A percentile compares a stretch with the other conserved stretches of the same genome.
These are phyloP conservation scores for Ophiostoma fasciatum DNA, from an alignment of 2,329 filamentous ascomycete species.

Conservation along the genomic window DNA sequence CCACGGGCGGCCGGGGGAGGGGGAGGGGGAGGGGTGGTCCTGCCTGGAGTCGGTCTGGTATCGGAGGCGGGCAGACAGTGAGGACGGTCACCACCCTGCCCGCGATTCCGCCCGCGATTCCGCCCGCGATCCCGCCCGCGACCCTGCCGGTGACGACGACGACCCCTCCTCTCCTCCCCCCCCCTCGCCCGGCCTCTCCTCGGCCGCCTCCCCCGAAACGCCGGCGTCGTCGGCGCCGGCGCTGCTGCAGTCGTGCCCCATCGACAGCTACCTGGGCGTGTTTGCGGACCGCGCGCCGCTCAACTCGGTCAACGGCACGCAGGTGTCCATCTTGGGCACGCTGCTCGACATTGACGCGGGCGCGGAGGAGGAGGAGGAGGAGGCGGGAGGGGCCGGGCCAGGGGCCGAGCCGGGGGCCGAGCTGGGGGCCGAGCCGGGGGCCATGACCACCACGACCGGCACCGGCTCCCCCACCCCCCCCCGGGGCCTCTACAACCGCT, in stretches of 20 bases:
- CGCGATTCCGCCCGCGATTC: no score
- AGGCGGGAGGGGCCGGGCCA: no score
- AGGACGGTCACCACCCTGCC: no score
- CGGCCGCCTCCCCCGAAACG: neutral
- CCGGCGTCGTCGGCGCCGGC: constrained; percentile 15
- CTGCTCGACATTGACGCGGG: constrained; percentile 59
- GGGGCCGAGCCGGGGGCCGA: no score
- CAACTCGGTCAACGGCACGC: constrained; percentile 61
- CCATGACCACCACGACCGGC: no score
- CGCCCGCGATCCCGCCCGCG: no score
- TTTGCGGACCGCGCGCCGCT: constrained; percentile 48
- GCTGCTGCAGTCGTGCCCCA: constrained; percentile 26
- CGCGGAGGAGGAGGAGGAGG: constrained; percentile 23
- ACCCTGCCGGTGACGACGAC: no score
- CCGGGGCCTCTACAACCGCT: constrained; percentile 50
- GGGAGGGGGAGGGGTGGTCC: constrained; percentile 18
- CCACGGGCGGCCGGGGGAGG: neutral
- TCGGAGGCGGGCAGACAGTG: neutral
- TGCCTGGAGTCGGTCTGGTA: constrained; percentile 22
- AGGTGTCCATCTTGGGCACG: constrained; percentile 63
- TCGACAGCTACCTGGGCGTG: constrained; percentile 53
- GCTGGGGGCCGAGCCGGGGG: no score
- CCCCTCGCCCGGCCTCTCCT: no score
- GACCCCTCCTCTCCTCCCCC: neutral
- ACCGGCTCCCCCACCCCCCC: constrained; percentile 6